These are phyloP conservation scores for Pythium utonaiense DNA, from an alignment of 352 stramenopile species.

Conservation along the genomic window DNA sequence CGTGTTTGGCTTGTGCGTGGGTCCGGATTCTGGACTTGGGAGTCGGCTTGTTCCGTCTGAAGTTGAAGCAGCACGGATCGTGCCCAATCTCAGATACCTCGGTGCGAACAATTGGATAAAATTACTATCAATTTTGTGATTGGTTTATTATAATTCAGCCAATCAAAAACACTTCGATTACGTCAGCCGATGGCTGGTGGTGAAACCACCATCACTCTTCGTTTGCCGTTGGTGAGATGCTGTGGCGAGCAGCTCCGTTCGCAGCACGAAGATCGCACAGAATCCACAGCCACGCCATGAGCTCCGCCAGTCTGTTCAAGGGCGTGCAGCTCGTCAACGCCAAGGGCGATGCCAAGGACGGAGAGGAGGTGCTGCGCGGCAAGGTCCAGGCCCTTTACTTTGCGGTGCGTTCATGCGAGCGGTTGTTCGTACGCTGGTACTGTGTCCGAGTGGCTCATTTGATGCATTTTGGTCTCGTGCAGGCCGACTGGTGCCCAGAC, in stretches of 20 bases:
- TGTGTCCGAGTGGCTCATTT: not conserved
- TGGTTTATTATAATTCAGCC: not conserved
- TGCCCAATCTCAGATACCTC: constrained; percentile 1
- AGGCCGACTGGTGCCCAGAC: constrained; percentile 84
- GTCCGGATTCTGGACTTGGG: constrained; percentile 3
- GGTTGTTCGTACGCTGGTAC: not conserved
- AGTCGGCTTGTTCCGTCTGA: constrained; percentile 10
- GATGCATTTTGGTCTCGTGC: constrained; percentile 3
- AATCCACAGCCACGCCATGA: constrained; percentile 27
- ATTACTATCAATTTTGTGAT: not conserved
- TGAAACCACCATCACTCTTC: constrained; percentile 12
- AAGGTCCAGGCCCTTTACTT: constrained; percentile 80
- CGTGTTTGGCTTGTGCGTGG: not conserved
- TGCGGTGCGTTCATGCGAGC: no score
- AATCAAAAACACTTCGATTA: constrained; percentile 1
- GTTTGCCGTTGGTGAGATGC: not conserved
- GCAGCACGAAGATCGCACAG: constrained; percentile 9
- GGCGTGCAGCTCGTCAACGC: constrained; percentile 56
- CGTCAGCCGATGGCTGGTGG: not conserved
- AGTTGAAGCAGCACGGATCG: constrained; percentile 18
- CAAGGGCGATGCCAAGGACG: constrained; percentile 38
- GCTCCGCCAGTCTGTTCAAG: constrained; percentile 35
- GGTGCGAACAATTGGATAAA: constrained; percentile 1
- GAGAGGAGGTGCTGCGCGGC: constrained; percentile 40
- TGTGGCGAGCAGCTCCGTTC: constrained; percentile 11